Conservation (phyloP, 148 eudicot genomes). For the Chenopodium album region DNA sequence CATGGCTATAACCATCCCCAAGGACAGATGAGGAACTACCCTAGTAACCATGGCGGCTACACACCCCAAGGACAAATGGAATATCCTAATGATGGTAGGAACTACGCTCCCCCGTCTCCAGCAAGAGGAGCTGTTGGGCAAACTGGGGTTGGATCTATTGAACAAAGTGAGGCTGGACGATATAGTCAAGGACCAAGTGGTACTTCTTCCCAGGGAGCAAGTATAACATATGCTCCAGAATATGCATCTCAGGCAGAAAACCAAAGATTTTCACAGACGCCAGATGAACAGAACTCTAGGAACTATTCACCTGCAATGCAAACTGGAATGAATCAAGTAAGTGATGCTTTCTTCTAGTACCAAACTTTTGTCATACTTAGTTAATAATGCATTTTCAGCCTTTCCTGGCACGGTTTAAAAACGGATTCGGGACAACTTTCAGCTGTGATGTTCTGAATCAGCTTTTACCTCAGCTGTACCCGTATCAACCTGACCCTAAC, state of each 20-base stretch:
- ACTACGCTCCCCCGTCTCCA: constrained; percentile 30
- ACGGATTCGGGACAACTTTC: background rate
- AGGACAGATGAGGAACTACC: constrained; percentile 23
- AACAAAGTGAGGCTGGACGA: constrained; percentile 32
- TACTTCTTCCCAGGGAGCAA: constrained; percentile 17
- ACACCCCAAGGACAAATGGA: constrained; percentile 26
- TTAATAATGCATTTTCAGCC: background rate
- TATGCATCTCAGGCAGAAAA: constrained; percentile 34
- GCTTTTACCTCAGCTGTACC: no score
- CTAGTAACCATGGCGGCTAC: constrained; percentile 32
- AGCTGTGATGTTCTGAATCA: background rate
- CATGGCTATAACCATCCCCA: constrained; percentile 33
- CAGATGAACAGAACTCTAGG: constrained; percentile 34
- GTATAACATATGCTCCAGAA: constrained; percentile 23
- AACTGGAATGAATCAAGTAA: constrained; percentile 46
- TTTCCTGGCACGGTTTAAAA: background rate
- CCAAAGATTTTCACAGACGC: constrained; percentile 24
- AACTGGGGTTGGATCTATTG: constrained; percentile 34
- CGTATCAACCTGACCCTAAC: no score
- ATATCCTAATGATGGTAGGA: constrained; percentile 16
- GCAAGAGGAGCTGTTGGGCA: constrained; percentile 43
- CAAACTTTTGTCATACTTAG: background rate
- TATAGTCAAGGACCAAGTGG: constrained; percentile 24
- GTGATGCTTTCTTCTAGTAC: constrained; percentile 17
- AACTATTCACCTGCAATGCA: constrained; percentile 33